A percentile compares a stretch with the other conserved stretches of the same genome.
Evolutionary conservation across 257 asterid species (phyloP).

Genomic region (Capsicum rhomboideum): DNA sequence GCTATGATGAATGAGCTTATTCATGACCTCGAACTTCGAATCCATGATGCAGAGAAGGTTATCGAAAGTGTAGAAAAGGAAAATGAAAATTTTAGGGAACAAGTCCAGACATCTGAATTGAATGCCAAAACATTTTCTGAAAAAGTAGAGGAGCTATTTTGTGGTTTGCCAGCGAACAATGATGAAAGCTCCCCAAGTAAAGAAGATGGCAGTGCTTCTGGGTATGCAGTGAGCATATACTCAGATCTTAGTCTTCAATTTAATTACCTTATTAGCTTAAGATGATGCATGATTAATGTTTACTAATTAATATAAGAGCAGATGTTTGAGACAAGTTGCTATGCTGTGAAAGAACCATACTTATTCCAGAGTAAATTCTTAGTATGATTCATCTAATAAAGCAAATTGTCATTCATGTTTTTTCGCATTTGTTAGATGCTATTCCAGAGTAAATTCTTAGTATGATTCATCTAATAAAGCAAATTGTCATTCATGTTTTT

Average conservation of each 20-base stretch:
- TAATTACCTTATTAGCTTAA: neutral
- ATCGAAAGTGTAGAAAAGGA: slow-evolving; percentile 43
- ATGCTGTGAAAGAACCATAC: neutral
- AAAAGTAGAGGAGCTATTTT: slow-evolving; percentile 41
- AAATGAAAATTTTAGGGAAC: slow-evolving; percentile 39
- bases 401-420: neutral
- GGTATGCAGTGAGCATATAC: slow-evolving; percentile 31
- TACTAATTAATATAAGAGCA: neutral
- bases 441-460: neutral
- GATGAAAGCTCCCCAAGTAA: slow-evolving; percentile 14
- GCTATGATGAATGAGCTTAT: slow-evolving; percentile 37
- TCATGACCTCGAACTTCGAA: slow-evolving; percentile 38
- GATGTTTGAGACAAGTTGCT: neutral
- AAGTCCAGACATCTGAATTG: slow-evolving; percentile 32
- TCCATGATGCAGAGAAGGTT: slow-evolving; percentile 33
- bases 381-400: neutral
- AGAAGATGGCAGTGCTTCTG: slow-evolving; percentile 26
- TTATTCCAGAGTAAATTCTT: neutral
- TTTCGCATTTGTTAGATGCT: neutral
- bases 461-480: neutral
- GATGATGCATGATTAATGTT: neutral
- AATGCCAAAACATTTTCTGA: slow-evolving; percentile 30
- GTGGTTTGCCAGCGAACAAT: slow-evolving; percentile 13
- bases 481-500: neutral
- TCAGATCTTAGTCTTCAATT: neutral